phyloP scores from a whole-genome alignment of 192 early-diverging fungal genomes.

The Diversispora eburnea region DNA sequence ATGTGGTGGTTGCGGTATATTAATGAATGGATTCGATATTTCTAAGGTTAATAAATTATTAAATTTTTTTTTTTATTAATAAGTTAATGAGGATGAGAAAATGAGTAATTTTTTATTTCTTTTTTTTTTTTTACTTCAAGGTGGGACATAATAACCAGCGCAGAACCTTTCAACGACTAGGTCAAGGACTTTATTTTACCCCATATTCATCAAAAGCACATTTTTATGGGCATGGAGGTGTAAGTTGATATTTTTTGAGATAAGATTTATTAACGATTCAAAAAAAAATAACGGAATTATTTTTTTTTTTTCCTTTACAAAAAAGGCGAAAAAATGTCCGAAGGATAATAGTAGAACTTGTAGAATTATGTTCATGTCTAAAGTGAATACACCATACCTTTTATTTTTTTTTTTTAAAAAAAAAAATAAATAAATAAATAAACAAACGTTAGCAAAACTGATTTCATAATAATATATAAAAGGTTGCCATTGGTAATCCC shows the following conservation, averaged over 20 bases:
- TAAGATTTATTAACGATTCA: neutral
- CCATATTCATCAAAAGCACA: conserved; percentile 13
- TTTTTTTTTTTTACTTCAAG: neutral
- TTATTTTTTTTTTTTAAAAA: neutral
- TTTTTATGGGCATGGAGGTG: conserved; percentile 25
- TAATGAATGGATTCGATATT: conserved; percentile 26
- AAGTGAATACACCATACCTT: neutral
- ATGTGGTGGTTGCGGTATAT: conserved; percentile 25
- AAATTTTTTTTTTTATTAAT: neutral
- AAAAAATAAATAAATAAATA: neutral
- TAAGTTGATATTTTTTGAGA: conserved; percentile 4
- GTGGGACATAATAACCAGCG: conserved; percentile 13
- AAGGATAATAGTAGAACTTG: neutral
- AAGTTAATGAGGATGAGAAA: neutral
- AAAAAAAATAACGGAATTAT: neutral
- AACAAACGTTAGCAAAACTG: neutral
- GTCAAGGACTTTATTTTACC: conserved; percentile 26
- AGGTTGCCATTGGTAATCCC: no score
- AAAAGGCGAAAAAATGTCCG: neutral
- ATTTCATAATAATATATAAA: no score
- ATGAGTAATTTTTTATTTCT: neutral
- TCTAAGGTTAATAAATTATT: neutral
- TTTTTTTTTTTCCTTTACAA: neutral
- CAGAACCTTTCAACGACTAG: conserved; percentile 13
- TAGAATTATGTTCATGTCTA: conserved; percentile 21